phyloP scores from a whole-genome alignment of 192 early-diverging fungal species.

The Chytriomyces sp. region DNA sequence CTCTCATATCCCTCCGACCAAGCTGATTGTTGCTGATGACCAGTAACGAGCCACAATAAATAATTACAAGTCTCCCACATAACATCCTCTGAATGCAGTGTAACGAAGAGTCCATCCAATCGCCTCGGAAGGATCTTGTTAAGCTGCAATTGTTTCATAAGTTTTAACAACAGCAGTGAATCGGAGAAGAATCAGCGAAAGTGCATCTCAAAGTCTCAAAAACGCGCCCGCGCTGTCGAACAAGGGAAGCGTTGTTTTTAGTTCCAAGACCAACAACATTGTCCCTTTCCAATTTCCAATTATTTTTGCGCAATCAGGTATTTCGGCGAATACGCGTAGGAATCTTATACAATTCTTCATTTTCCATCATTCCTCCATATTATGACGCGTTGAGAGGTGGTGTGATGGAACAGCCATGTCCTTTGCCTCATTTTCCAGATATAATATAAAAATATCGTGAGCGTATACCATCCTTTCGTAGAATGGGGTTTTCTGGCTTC shows the following conservation, averaged over 20 bases:
- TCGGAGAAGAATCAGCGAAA: slow-evolving; percentile 49
- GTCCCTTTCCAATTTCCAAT: slow-evolving; percentile 13
- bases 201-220: slow-evolving; percentile 50
- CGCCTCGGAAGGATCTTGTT: slow-evolving; percentile 33
- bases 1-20: slow-evolving; percentile 33
- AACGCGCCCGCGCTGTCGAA: slow-evolving; percentile 43
- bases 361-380: slow-evolving; percentile 33
- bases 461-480: slow-evolving; percentile 50
- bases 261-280: slow-evolving; percentile 38
- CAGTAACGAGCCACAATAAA: slow-evolving; percentile 50
- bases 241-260: slow-evolving; percentile 29
- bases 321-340: slow-evolving; percentile 35
- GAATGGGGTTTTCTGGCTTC: slow-evolving; percentile 5
- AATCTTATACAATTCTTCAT: slow-evolving; percentile 45
- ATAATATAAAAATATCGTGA: slow-evolving; percentile 46
- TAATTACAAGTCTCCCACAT: slow-evolving; percentile 17
- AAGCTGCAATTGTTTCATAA: slow-evolving; percentile 49
- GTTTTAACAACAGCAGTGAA: slow-evolving; percentile 55
- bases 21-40: slow-evolving; percentile 39
- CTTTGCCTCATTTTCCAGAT: slow-evolving; percentile 38
- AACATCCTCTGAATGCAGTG: neutral
- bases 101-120: slow-evolving; percentile 47
- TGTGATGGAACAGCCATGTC: slow-evolving; percentile 48
- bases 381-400: slow-evolving; percentile 42
- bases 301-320: slow-evolving; percentile 42